Evolutionary conservation across 2,329 filamentous ascomycete species (phyloP), one percentile per base, ranked within the genome.

Genomic region (Sphaerulina populicola): DNA sequence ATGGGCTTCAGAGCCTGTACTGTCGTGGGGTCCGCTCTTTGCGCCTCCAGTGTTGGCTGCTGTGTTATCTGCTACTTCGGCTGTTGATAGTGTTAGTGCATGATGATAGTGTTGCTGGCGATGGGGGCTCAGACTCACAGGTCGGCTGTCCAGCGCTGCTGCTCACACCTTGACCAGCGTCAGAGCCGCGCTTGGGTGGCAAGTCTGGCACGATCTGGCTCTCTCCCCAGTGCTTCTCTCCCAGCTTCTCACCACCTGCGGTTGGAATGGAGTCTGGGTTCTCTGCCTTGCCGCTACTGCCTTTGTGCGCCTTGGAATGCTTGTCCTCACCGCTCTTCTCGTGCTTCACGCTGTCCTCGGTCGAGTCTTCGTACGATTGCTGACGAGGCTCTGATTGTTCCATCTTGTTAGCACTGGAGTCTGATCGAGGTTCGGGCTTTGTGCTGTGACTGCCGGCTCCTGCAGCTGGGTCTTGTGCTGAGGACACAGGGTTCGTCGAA

Each of bases 141-240:
- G 52, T 58, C 6, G 62, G 57, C 45, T 66, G 63, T 8, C 63
- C 63, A 6, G 54, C 58, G 9, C 11, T 38, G 51, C 60, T 60
- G 38, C 58, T 53, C 31, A 62, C 49, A 44, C 54, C 49, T 31
- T 49, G 46, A 12, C 46, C 49, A 18, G 46, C 47, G 14, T 43
- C 36, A 12, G 41, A 44, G 8, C 27, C 48, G 18, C 47, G 41
- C 18, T 54, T 41, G 36, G 46, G 31, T 21, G 64, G 64, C 37
- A 57, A 54, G 12, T 66, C 65, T 9, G 65, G 63, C 11, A 67
- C 58, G 12, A 62, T 60, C 46, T 64, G 54, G 58, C 64, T 66
- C 61, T 66, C 64, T 42, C 65, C 65, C 64, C 63, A 66, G 53
- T 66, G 62, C 55, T 63, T 61, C 50, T 61, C 54, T 37, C 65